Conservation (phyloP, 2,329 filamentous ascomycete genomes). For the Alternaria postmessia region DNA sequence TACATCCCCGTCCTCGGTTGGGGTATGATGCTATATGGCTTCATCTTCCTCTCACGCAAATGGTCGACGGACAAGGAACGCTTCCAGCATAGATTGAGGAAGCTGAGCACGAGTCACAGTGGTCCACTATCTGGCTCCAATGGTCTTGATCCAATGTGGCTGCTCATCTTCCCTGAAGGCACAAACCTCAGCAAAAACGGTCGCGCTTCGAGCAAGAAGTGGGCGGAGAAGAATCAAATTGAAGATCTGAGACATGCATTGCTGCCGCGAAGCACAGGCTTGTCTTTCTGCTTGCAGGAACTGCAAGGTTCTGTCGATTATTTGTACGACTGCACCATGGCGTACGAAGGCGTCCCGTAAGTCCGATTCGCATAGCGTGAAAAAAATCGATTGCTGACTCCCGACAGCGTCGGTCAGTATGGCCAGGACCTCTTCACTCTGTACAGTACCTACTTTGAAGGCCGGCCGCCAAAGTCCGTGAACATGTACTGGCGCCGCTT, state of each 20-base stretch:
- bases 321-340: slow-evolving; percentile 92
- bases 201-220: slow-evolving; percentile 71
- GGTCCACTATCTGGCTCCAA: slow-evolving; percentile 51
- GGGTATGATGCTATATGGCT: slow-evolving; percentile 86
- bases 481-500: slow-evolving; percentile 98
- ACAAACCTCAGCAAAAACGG: slow-evolving; percentile 83
- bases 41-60: slow-evolving; percentile 93
- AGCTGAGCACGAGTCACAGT: slow-evolving; percentile 65
- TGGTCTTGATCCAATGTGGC: slow-evolving; percentile 82
- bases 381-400: not conserved
- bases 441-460: slow-evolving; percentile 84
- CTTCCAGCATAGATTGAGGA: slow-evolving; percentile 75
- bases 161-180: slow-evolving; percentile 86
- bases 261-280: slow-evolving; percentile 80
- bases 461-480: slow-evolving; percentile 88
- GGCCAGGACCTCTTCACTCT: slow-evolving; percentile 90
- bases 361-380: slow-evolving; percentile 50
- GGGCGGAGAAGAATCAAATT: slow-evolving; percentile 77
- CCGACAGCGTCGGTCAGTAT: slow-evolving; percentile 62
- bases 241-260: slow-evolving; percentile 75
- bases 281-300: slow-evolving; percentile 80
- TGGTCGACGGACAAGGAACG: slow-evolving; percentile 81
- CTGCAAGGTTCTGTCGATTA: slow-evolving; percentile 78
- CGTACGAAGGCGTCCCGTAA: slow-evolving; percentile 92
- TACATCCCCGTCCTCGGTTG: slow-evolving; percentile 81